These are phyloP conservation scores for Xylaria flabelliformis DNA, from an alignment of 495 filamentous ascomycete species.

Conservation along the genomic window DNA sequence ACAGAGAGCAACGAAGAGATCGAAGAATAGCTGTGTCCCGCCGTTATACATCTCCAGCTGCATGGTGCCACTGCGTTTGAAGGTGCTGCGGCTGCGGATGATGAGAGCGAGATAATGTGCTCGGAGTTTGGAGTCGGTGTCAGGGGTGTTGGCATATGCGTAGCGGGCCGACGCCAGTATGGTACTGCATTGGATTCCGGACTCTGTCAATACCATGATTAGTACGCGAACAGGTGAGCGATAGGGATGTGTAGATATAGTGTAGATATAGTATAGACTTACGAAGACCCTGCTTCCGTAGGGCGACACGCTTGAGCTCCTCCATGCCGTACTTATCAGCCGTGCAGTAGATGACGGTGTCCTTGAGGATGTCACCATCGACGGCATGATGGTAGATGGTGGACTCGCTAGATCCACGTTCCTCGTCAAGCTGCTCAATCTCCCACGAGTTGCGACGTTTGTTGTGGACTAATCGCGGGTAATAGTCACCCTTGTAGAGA, in stretches of 20 bases:
- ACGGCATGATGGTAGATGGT: constrained; percentile 72
- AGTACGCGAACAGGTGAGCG: constrained; percentile 10
- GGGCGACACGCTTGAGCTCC: constrained; percentile 79
- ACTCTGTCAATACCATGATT: constrained; percentile 53
- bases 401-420: constrained; percentile 57
- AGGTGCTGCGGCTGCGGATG: constrained; percentile 80
- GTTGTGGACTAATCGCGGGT: constrained; percentile 75
- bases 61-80: constrained; percentile 96
- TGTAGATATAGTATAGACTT: constrained; percentile 30
- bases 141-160: constrained; percentile 87
- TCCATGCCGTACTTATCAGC: constrained; percentile 82
- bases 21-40: constrained; percentile 83
- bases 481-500: constrained; percentile 93
- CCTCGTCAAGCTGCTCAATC: constrained; percentile 63
- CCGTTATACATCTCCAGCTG: constrained; percentile 91
- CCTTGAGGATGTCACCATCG: constrained; percentile 75
- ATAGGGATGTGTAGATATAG: neutral
- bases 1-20: constrained; percentile 90
- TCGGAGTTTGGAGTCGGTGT: constrained; percentile 84
- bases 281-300: constrained; percentile 84
- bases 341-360: constrained; percentile 91
- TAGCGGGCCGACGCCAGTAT: constrained; percentile 84
- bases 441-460: constrained; percentile 72
- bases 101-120: constrained; percentile 94
- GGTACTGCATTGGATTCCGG: constrained; percentile 80